phyloP scores from a whole-genome alignment of 495 filamentous ascomycete genomes.

The Penicillium goetzii region DNA sequence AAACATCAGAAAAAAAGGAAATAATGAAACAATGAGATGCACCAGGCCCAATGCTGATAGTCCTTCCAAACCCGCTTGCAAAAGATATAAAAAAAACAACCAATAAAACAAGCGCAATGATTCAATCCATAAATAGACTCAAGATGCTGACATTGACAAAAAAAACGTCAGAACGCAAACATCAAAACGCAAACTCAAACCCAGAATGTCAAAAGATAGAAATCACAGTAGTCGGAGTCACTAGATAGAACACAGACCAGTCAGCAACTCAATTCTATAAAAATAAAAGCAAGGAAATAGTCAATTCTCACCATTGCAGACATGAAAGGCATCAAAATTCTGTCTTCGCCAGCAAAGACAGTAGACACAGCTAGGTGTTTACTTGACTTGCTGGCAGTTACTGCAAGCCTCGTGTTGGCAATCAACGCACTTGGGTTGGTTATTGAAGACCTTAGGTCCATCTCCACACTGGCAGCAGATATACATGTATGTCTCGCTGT shows the following conservation, averaged over 20 bases:
- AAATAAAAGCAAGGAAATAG: neutral
- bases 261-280: neutral
- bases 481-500: constrained; percentile 32
- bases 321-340: neutral
- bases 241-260: neutral
- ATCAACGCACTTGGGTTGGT: constrained; percentile 37
- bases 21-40: constrained; percentile 4
- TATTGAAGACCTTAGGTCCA: constrained; percentile 45
- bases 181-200: constrained; percentile 1
- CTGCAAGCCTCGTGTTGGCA: constrained; percentile 41
- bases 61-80: constrained; percentile 3
- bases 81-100: neutral
- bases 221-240: constrained; percentile 19
- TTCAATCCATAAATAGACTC: neutral
- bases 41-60: constrained; percentile 8
- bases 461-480: constrained; percentile 48
- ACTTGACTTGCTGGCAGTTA: constrained; percentile 39
- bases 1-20: constrained; percentile 5
- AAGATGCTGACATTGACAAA: neutral
- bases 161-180: neutral
- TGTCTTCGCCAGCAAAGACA: constrained; percentile 13
- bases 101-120: neutral
- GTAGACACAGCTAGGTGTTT: constrained; percentile 18
- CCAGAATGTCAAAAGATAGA: constrained; percentile 13
- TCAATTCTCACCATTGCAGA: neutral